Percentiles rank a stretch among this genome's conserved stretches.
Conservation (phyloP, 768 basidiomycete species). For the Pisolithus marmoratus region DNA sequence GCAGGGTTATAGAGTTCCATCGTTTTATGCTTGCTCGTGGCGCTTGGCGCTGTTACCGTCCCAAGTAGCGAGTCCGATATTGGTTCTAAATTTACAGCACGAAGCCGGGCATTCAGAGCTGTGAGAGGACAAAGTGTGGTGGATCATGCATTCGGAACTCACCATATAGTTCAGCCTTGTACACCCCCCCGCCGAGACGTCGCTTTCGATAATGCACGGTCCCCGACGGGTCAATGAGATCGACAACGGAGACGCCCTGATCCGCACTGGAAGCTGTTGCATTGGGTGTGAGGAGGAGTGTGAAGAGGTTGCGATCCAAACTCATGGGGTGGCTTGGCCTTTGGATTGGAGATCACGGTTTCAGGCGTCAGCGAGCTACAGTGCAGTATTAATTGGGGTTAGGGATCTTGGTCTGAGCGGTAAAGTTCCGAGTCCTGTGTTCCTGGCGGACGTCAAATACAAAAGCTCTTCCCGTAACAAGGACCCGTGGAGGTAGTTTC, state of each 20-base stretch:
- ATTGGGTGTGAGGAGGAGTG: slow-evolving; percentile 59
- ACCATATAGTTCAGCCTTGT: slow-evolving; percentile 69
- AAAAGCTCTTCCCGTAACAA: too few species aligned
- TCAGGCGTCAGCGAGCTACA: too few species aligned
- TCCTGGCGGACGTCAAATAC: too few species aligned
- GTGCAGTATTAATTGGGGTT: too few species aligned
- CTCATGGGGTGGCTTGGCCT: slow-evolving; percentile 45
- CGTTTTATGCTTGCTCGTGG: slow-evolving; percentile 67
- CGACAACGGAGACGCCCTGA: slow-evolving; percentile 45
- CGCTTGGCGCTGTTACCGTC: slow-evolving; percentile 57
- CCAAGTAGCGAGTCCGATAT: slow-evolving; percentile 66
- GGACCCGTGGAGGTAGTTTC: too few species aligned
- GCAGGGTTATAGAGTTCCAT: slow-evolving; percentile 75
- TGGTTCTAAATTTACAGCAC: slow-evolving; percentile 48
- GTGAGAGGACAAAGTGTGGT: background rate
- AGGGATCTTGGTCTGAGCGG: too few species aligned
- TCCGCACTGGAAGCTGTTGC: slow-evolving; percentile 34
- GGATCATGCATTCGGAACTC: slow-evolving; percentile 13
- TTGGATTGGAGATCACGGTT: too few species aligned
- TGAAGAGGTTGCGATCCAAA: slow-evolving; percentile 82
- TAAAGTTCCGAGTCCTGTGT: too few species aligned
- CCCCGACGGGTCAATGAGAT: slow-evolving; percentile 64
- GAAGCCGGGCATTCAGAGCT: background rate
- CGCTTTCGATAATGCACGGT: slow-evolving; percentile 69
- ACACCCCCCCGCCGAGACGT: slow-evolving; percentile 46